phyloP scores from a whole-genome alignment of 2,329 filamentous ascomycete species.

The Coniochaeta pulveracea region DNA sequence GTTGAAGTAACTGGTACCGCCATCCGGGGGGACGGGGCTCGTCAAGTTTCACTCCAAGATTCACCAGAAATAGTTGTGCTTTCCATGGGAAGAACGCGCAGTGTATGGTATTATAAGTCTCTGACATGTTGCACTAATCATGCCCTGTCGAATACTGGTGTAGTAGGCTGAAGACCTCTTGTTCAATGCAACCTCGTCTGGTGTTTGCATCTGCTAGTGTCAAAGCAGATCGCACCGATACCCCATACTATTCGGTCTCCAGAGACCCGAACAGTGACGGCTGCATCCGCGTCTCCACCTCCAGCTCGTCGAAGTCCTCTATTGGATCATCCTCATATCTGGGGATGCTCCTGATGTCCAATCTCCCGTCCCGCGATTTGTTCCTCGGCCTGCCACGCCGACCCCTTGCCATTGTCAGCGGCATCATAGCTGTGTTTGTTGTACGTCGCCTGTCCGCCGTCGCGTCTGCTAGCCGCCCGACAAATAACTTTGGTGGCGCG shows the following conservation, averaged over 20 bases:
- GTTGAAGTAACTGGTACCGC: too few relatives aligned
- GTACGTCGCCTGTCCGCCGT: not conserved
- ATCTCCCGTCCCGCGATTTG: slow-evolving; percentile 13
- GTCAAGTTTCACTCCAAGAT: too few relatives aligned
- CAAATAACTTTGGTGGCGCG: slow-evolving; percentile 16
- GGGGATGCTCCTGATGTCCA: slow-evolving; percentile 17
- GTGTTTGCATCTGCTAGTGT: too few relatives aligned
- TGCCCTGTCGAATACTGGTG: too few relatives aligned
- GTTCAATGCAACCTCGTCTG: too few relatives aligned
- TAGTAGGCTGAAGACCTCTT: too few relatives aligned
- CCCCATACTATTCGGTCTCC: slow-evolving; percentile 11
- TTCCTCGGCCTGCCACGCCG: slow-evolving; percentile 11
- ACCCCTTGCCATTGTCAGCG: slow-evolving; percentile 6
- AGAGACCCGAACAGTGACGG: slow-evolving; percentile 15
- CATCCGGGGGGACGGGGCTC: too few relatives aligned
- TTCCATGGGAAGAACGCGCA: too few relatives aligned
- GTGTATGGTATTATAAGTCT: too few relatives aligned
- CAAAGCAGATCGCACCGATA: not conserved
- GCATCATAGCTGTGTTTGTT: not conserved
- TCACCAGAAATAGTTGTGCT: too few relatives aligned
- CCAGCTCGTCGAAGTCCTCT: slow-evolving; percentile 16
- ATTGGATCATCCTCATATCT: slow-evolving; percentile 19
- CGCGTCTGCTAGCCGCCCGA: slow-evolving; percentile 14
- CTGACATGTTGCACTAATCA: too few relatives aligned
- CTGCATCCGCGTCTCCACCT: slow-evolving; percentile 2